phyloP scores from a whole-genome alignment of 1,284 basidiomycete genomes.

The Coriolopsis trogii region DNA sequence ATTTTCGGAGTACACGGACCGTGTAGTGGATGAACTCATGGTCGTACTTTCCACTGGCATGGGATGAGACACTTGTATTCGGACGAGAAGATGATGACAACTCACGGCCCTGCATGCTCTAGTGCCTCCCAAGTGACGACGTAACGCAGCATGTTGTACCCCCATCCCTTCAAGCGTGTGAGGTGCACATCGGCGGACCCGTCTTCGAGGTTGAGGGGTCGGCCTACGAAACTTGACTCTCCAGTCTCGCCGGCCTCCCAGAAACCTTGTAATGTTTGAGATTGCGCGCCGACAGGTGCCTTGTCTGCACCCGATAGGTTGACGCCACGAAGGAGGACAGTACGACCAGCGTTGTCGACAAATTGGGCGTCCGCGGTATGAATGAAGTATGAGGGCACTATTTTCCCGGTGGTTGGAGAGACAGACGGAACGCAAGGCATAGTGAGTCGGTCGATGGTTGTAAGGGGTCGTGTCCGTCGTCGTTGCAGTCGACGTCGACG shows the following conservation, averaged over 20 bases:
- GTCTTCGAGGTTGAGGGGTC: slow-evolving; percentile 83
- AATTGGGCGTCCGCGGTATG: slow-evolving; percentile 79
- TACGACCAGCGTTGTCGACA: slow-evolving; percentile 83
- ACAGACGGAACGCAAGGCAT: slow-evolving; percentile 64
- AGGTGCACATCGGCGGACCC: slow-evolving; percentile 90
- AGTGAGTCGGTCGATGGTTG: too few relatives aligned
- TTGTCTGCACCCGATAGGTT: slow-evolving; percentile 92
- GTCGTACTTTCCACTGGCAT: slow-evolving; percentile 83
- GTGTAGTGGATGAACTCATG: slow-evolving; percentile 93
- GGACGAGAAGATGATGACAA: slow-evolving; percentile 26
- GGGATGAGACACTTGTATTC: background rate
- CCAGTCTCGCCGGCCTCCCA: slow-evolving; percentile 87
- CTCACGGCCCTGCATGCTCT: slow-evolving; percentile 93
- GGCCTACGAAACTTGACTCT: slow-evolving; percentile 71
- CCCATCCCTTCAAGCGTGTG: slow-evolving; percentile 86
- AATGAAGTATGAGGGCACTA: slow-evolving; percentile 55
- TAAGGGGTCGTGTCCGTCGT: background rate
- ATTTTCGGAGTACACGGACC: slow-evolving; percentile 83
- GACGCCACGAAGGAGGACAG: slow-evolving; percentile 87
- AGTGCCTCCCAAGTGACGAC: slow-evolving; percentile 95
- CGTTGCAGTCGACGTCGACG: background rate
- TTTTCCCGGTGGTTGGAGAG: slow-evolving; percentile 72
- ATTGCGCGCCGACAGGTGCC: slow-evolving; percentile 74
- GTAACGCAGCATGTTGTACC: slow-evolving; percentile 93
- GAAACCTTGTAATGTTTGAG: slow-evolving; percentile 75